These are phyloP conservation scores for Moesziomyces globuligerus DNA, from an alignment of 1,284 basidiomycete species.

Conservation along the genomic window DNA sequence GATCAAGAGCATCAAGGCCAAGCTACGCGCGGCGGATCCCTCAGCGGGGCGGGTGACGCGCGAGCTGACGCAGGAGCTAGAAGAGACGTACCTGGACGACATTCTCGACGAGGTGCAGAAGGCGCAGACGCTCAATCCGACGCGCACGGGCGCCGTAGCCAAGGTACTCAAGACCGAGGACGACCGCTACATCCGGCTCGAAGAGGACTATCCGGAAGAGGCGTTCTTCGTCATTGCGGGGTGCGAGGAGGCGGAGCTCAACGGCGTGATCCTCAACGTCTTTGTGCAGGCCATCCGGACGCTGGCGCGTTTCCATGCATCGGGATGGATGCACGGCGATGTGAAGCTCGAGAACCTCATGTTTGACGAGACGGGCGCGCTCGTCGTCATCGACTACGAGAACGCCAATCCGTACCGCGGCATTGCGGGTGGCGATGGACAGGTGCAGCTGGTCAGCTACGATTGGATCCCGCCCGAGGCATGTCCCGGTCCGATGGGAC, in stretches of 20 bases:
- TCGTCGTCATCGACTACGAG: slow-evolving; percentile 65
- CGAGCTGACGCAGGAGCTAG: slow-evolving; percentile 40
- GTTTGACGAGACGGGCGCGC: slow-evolving; percentile 54
- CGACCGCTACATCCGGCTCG: slow-evolving; percentile 59
- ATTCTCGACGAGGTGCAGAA: slow-evolving; percentile 65
- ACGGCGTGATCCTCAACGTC: slow-evolving; percentile 56
- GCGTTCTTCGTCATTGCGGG: slow-evolving; percentile 66
- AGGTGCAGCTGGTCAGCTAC: slow-evolving; percentile 59
- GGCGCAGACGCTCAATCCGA: slow-evolving; percentile 60
- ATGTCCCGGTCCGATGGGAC: slow-evolving; percentile 49
- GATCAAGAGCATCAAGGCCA: slow-evolving; percentile 64
- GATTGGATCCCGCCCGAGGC: slow-evolving; percentile 66
- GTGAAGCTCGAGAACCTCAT: slow-evolving; percentile 66
- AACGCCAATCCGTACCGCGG: slow-evolving; percentile 65
- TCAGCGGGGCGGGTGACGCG: slow-evolving; percentile 20
- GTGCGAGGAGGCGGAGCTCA: slow-evolving; percentile 61
- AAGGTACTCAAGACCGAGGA: slow-evolving; percentile 61
- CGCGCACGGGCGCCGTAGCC: slow-evolving; percentile 32
- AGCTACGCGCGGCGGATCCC: slow-evolving; percentile 57
- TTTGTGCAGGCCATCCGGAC: slow-evolving; percentile 57
- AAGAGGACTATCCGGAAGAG: slow-evolving; percentile 66
- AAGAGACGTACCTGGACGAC: slow-evolving; percentile 61
- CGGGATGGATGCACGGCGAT: slow-evolving; percentile 66
- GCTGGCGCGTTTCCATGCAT: slow-evolving; percentile 56
- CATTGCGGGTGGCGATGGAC: slow-evolving; percentile 57